Percentiles rank a stretch among this genome's conserved stretches.
Conservation (phyloP, 2,329 filamentous ascomycete genomes). For the Colletotrichum viniferum region DNA sequence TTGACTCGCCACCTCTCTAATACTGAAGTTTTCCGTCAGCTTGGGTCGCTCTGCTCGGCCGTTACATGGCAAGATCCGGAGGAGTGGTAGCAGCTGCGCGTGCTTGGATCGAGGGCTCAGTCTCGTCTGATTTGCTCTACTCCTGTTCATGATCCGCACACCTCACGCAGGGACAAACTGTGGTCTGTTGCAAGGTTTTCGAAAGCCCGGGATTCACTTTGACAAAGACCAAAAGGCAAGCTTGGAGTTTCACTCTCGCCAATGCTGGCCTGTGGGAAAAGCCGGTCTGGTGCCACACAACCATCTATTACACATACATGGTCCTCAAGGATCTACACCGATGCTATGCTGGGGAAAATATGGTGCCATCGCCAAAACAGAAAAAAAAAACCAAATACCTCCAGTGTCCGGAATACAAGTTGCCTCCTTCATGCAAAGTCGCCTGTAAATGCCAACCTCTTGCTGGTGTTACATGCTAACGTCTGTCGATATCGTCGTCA, state of each 20-base stretch:
- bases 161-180: background rate
- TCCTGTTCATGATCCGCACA: background rate
- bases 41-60: background rate
- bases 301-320: slow-evolving; percentile 1
- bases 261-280: background rate
- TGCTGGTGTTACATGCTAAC: background rate
- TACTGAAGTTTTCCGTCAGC: background rate
- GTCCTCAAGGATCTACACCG: background rate
- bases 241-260: background rate
- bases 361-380: background rate
- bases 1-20: background rate
- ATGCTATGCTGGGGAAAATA: slow-evolving; percentile 6
- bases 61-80: background rate
- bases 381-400: background rate
- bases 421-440: background rate
- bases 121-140: background rate
- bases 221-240: background rate
- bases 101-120: background rate
- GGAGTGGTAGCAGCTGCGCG: background rate
- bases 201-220: background rate
- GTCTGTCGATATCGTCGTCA: slow-evolving; percentile 4
- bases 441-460: background rate
- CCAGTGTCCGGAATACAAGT: background rate
- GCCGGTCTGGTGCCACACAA: background rate
- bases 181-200: background rate